Base-by-base conservation (phyloP, 2,329 filamentous ascomycete species). In the Pseudocercospora macadamiae region DNA sequence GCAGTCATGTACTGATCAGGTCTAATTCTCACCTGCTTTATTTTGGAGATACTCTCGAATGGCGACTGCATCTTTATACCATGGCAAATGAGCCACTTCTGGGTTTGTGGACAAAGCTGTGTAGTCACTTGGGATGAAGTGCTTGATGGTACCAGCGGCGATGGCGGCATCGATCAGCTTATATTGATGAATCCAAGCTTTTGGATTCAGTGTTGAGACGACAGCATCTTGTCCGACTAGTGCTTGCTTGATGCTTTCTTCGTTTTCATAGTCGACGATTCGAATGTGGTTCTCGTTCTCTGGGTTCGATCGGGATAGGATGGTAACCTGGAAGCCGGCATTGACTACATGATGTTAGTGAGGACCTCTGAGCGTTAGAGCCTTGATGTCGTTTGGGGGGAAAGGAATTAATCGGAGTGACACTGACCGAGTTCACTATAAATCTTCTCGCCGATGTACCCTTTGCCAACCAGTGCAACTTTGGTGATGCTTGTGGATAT, bases 61-160 rank as follows among this genome's bases (percentile, higher is more conserved):
- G 6, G 10, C 8, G 5, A 48, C 44, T 16, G 19, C 19, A n/a
- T 48, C 44, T 18, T n/a, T 48, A 12, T 48, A 48, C 44, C 44
- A 48, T n/a, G 44, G 44, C 21, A 48, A 10, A 12, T 48, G 44
- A 12, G 44, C 44, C 9, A 48, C 44, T 48, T 28, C 23, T 14
- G 44, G 44, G 23, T 48, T 26, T n/a, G 44, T 48, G 18, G 44
- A 48, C 10, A 48, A 19, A 7, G 44, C 44, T 4, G 19, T 48
- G 18, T 48, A 48, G 19, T 48, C 44, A 21, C 23, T 26, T 14
- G 44, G 44, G 21, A 48, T 48, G 44, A 48, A 48, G 19, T 48
- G 44, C 26, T 48, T 48, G 3, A 48, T 21, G 9, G n/a, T 42
- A 10, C 44, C 44, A 3, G 44, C 44, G 8, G 14, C 44, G 44